phyloP scores from a whole-genome alignment of 345 rosid species.

The Gossypium thurberi region DNA sequence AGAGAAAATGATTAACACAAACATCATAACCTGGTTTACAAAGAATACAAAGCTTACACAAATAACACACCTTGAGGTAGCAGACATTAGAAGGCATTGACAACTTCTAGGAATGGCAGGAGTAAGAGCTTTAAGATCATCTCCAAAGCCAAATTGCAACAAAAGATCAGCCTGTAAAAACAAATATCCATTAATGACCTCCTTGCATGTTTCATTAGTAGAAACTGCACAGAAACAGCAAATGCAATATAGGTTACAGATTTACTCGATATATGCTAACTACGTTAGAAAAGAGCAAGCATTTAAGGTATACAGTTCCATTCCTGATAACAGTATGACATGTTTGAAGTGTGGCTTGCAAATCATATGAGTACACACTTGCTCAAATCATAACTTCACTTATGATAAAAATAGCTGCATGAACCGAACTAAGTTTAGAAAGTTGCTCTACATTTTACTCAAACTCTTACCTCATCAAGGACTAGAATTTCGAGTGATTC shows the following conservation, averaged over 20 bases:
- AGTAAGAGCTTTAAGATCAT: constrained; percentile 77
- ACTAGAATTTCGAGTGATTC: constrained; percentile 74
- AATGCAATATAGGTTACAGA: not conserved
- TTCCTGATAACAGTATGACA: not conserved
- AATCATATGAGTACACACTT: not conserved
- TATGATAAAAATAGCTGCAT: not conserved
- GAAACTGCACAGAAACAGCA: not conserved
- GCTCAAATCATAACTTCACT: constrained; percentile 1
- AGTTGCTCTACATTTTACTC: not conserved
- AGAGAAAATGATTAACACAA: not conserved
- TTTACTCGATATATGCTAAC: not conserved
- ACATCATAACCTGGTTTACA: not conserved
- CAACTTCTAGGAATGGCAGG: constrained; percentile 70
- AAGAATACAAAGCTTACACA: not conserved
- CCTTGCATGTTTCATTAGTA: not conserved
- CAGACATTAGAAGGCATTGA: constrained; percentile 96
- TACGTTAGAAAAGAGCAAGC: not conserved
- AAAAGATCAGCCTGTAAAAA: constrained; percentile 90
- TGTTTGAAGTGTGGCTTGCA: not conserved
- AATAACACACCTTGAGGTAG: constrained; percentile 68
- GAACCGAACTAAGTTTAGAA: not conserved
- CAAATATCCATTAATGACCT: constrained; percentile 23
- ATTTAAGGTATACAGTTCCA: not conserved
- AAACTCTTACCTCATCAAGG: constrained; percentile 81
- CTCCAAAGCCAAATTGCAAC: constrained; percentile 85